A percentile compares a stretch with the other conserved stretches of the same genome.
These are phyloP conservation scores for Globisporangium iwayamae DNA, from an alignment of 352 stramenopile species.

Conservation along the genomic window DNA sequence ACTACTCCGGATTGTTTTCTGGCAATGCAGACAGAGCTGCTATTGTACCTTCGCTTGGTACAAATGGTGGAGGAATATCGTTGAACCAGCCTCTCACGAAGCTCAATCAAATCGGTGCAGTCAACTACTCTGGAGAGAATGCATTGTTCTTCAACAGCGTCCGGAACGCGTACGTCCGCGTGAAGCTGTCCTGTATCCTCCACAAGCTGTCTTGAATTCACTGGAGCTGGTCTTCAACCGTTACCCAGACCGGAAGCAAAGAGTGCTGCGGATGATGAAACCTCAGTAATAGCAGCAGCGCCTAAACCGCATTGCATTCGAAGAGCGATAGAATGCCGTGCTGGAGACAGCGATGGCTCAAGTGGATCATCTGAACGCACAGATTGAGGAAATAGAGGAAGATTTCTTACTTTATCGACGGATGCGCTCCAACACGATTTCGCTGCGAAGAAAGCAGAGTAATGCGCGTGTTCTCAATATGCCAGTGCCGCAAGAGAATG, in stretches of 20 bases:
- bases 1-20: conserved; percentile 10
- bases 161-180: conserved; percentile 49
- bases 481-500: conserved; percentile 10
- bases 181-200: conserved; percentile 64
- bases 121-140: conserved; percentile 70
- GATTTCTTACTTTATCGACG: conserved; percentile 31
- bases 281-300: conserved; percentile 53
- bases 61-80: conserved; percentile 2
- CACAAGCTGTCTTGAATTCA: conserved; percentile 65
- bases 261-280: conserved; percentile 59
- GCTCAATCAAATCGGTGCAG: conserved; percentile 43
- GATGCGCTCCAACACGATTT: conserved; percentile 24
- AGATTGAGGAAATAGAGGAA: conserved; percentile 34
- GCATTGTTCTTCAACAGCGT: conserved; percentile 61
- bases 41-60: not conserved
- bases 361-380: conserved; percentile 29
- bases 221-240: conserved; percentile 67
- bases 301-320: conserved; percentile 34
- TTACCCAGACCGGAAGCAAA: conserved; percentile 69
- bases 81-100: conserved; percentile 30
- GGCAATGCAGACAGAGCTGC: not conserved
- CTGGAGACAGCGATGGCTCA: conserved; percentile 28
- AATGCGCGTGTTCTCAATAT: conserved; percentile 11
- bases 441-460: conserved; percentile 16
- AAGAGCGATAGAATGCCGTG: conserved; percentile 39